Conservation (phyloP, 768 basidiomycete species). For the Flagelloscypha sp. region DNA sequence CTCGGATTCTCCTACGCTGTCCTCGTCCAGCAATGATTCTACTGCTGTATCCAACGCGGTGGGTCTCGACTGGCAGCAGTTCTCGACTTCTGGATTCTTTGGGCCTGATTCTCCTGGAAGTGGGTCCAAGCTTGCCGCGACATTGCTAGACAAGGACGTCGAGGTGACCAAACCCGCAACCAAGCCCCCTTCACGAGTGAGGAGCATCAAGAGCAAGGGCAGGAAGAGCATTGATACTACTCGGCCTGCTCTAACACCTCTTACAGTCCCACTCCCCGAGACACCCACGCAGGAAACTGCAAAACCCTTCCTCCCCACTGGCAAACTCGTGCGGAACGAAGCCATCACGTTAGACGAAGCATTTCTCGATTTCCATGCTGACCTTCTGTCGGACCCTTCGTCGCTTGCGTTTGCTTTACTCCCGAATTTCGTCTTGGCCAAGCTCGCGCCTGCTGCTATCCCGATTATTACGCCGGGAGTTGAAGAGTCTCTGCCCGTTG, state of each 20-base stretch:
- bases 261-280: constrained; percentile 16
- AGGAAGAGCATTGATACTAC: constrained; percentile 2
- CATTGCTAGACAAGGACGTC: constrained; percentile 50
- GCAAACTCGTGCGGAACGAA: constrained; percentile 16
- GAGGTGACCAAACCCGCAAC: constrained; percentile 48
- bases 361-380: constrained; percentile 78
- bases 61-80: constrained; percentile 56
- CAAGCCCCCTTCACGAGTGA: constrained; percentile 21
- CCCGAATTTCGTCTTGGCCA: constrained; percentile 65
- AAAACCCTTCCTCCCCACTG: constrained; percentile 14
- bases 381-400: constrained; percentile 63
- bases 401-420: constrained; percentile 53
- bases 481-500: constrained; percentile 13
- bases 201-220: constrained; percentile 22
- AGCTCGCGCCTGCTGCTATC: constrained; percentile 44
- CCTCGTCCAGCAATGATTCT: too few relatives aligned
- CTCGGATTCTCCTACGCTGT: too few relatives aligned
- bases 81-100: constrained; percentile 58
- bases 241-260: constrained; percentile 14
- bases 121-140: constrained; percentile 40
- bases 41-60: constrained; percentile 14
- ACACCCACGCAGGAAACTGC: constrained; percentile 12
- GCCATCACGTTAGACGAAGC: constrained; percentile 71
- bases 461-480: too few relatives aligned
- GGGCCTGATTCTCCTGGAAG: constrained; percentile 30